phyloP scores from a whole-genome alignment of 129 eudicot species.

The sunflower (Helianthus annuus) region DNA sequence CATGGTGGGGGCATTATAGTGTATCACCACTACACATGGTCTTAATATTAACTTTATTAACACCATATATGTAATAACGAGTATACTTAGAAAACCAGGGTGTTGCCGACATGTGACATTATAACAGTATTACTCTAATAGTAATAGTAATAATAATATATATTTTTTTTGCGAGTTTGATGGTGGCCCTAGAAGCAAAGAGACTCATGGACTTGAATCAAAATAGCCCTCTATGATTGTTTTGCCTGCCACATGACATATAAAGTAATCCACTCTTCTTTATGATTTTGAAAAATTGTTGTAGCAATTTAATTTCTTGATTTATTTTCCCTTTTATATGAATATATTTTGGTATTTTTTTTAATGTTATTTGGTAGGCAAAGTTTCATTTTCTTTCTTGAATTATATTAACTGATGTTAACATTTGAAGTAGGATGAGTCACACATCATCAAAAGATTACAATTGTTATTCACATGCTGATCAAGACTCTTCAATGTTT shows the following conservation, averaged over 20 bases:
- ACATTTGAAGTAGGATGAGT: constrained; percentile 35
- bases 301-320: not conserved
- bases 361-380: not conserved
- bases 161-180: not conserved
- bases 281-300: constrained; percentile 2
- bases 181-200: constrained; percentile 15
- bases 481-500: constrained; percentile 24
- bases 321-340: not conserved
- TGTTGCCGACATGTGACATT: not conserved
- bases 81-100: not conserved
- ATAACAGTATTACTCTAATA: not conserved
- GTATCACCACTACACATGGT: too few relatives aligned
- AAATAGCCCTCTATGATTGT: constrained; percentile 18
- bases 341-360: not conserved
- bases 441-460: constrained; percentile 32
- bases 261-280: not conserved
- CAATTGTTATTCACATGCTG: constrained; percentile 30
- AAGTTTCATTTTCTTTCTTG: constrained; percentile 24
- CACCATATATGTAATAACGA: not conserved
- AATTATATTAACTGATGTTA: constrained; percentile 28
- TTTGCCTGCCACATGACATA: constrained; percentile 30
- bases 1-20: too few relatives aligned
- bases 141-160: not conserved
- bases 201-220: constrained; percentile 29
- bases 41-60: not conserved